Evolutionary conservation across 495 filamentous ascomycete species (phyloP), one percentile per base, ranked within the genome.

Genomic region (Aspergillus affinis): DNA sequence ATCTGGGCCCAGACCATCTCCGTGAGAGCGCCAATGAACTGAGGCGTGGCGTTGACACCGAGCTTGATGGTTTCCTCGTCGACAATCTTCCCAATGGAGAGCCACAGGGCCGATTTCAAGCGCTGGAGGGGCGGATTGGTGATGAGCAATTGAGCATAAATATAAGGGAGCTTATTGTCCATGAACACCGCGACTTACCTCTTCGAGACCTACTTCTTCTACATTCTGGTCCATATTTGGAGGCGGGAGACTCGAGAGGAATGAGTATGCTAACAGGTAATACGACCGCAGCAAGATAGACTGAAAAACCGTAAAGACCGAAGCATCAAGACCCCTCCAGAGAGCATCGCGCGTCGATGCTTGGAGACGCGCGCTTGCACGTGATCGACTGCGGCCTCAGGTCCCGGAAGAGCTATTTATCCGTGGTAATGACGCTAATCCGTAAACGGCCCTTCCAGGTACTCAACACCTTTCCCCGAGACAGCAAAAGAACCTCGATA

Each of bases 31-130:
- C 86, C 93, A 65, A 97, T 97, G 74, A 97, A 98, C 69, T 97
- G 93, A 7, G 92, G 93, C 1, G 92, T 97, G 2, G 93, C 91
- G 73, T 93, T 97, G 59, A 88, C 81, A 67, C 89, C 87, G 13
- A 89, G 79, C 23, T 80, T 80, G 41, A 94, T 75, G 29, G 86
- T 89, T 69, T 96, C 91, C 61, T 93, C 86, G 71, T 97, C 93
- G 49, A 97, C 89, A 51, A 92, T 91, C 69, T 92, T 89, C 68
- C 93, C 93, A 60, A 97, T 86, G 20, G 85, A 82, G 70, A 89
- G 90, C 93, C 93, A 98, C n/a, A 98, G 83, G 32, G 92, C 90
- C 53, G 91, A 86, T 83, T 98, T 98, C 58, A 97, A 82, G 62
- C 88, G 88, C 91, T 97, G 59, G 19, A 47, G 9, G 8, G 6